A percentile compares a stretch with the other conserved stretches of the same genome.
Evolutionary conservation across 2,329 filamentous ascomycete genomes (phyloP).

Genomic region (Alternaria infectoria): DNA sequence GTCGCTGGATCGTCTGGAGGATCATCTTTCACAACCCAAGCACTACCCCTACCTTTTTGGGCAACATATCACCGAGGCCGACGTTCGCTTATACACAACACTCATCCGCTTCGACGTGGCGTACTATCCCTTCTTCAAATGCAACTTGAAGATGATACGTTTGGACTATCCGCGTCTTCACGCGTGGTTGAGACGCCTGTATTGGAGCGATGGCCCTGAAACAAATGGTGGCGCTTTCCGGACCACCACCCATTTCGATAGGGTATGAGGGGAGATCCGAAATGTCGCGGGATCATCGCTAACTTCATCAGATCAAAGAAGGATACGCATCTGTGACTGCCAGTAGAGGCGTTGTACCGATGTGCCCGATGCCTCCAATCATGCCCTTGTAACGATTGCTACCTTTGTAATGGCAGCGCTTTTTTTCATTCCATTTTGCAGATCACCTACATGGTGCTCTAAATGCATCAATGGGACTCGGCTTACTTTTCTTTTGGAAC

Average conservation of each 20-base stretch:
- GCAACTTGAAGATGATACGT: slow-evolving; percentile 84
- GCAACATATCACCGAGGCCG: slow-evolving; percentile 56
- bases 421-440: too few species aligned
- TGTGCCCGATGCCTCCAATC: slow-evolving; percentile 28
- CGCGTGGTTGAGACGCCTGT: slow-evolving; percentile 78
- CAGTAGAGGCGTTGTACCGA: slow-evolving; percentile 32
- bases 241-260: slow-evolving; percentile 36
- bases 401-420: neutral
- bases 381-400: slow-evolving; percentile 18
- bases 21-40: slow-evolving; percentile 63
- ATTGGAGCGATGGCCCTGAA: slow-evolving; percentile 68
- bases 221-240: slow-evolving; percentile 38
- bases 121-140: slow-evolving; percentile 68
- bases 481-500: neutral
- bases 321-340: slow-evolving; percentile 35
- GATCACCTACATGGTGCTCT: too few species aligned
- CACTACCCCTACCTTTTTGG: slow-evolving; percentile 77
- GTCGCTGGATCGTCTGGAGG: slow-evolving; percentile 77
- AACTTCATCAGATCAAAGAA: slow-evolving; percentile 32
- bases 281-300: neutral
- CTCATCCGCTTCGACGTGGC: slow-evolving; percentile 65
- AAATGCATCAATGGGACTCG: neutral
- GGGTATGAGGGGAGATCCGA: slow-evolving; percentile 18
- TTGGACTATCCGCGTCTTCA: slow-evolving; percentile 82
- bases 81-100: slow-evolving; percentile 60